Conservation (phyloP, 1,139 yeast genomes). For the Kurtzmaniella quercitrusa region DNA sequence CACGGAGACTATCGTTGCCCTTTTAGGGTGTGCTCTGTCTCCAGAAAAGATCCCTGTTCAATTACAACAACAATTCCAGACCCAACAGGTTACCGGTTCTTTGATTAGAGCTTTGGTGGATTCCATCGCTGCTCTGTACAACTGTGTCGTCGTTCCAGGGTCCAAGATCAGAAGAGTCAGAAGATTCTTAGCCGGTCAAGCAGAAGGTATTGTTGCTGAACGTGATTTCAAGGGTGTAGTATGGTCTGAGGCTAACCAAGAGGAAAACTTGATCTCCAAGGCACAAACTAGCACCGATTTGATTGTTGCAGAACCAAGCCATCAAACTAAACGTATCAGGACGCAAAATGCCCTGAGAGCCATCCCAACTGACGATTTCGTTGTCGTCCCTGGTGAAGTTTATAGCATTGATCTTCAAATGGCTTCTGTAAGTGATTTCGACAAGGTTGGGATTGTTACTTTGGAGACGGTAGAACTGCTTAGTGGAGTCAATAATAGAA, state of each 20-base stretch:
- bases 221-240: slow-evolving; percentile 88
- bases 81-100: slow-evolving; percentile 53
- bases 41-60: slow-evolving; percentile 67
- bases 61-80: slow-evolving; percentile 24
- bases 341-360: slow-evolving; percentile 28
- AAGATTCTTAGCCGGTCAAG: slow-evolving; percentile 93
- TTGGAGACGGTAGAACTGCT: slow-evolving; percentile 61
- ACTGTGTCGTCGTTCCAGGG: slow-evolving; percentile 86
- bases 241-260: slow-evolving; percentile 87
- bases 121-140: slow-evolving; percentile 71
- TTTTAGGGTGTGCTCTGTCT: slow-evolving; percentile 67
- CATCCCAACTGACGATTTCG: slow-evolving; percentile 73
- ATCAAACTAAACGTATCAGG: slow-evolving; percentile 24
- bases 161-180: slow-evolving; percentile 87
- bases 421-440: slow-evolving; percentile 57
- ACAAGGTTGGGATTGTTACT: slow-evolving; percentile 61
- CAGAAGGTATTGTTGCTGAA: slow-evolving; percentile 87
- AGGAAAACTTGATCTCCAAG: slow-evolving; percentile 49
- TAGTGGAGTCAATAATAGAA: slow-evolving; percentile 56
- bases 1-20: slow-evolving; percentile 70
- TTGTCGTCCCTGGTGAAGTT: slow-evolving; percentile 76
- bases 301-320: slow-evolving; percentile 25
- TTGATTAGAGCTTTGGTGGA: slow-evolving; percentile 74
- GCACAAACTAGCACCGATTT: slow-evolving; percentile 34
- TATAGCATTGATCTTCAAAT: slow-evolving; percentile 79